Evolutionary conservation across 1,284 basidiomycete species (phyloP), one percentile per base, ranked within the genome.

Genomic region (Cryptococcus neoformans): DNA sequence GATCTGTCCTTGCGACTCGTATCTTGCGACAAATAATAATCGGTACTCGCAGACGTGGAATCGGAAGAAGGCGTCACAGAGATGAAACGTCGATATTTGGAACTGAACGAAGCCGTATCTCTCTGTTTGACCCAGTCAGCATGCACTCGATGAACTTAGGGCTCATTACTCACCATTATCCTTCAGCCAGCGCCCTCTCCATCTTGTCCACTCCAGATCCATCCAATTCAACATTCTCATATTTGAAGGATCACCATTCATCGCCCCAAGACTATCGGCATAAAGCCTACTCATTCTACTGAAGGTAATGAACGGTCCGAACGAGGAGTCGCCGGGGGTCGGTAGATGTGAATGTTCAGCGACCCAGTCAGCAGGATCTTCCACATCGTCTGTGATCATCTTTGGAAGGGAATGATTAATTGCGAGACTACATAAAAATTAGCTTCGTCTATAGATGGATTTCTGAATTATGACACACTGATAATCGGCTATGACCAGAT

Each of bases 1-100:
- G 8, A 39, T 42, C 6, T 53, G 47, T 4, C 57, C 54, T 12
- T 54, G 50, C 12, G 61, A 38, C 2, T 57, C 55, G 38, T 63
- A 63, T 8, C 65, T 57, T 6, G 60, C 62, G 9, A 49, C 55
- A 38, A 64, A 63, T 17, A 69, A 55, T 9, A 68, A 57, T 5
- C 61, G 59, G 54, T 64, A 66, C 56, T 68, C 66, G 55, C 53
- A 53, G 41, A 69, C 59, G 57, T 67, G 65, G 53, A 69, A 69
- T 40, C 62, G 58, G 46, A 64, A 57, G 21, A 64, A 56, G 6
- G 54, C 39, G 46, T 60, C 60, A 47, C 57, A 58, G 42, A 65
- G 49, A 49, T 58, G 62, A 39, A 67, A 41, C n/a, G 60, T 61
- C 16, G 65, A 47, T 2, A 67, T 44, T 47, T 64, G 63, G 10